Base-by-base conservation (phyloP, 2,329 filamentous ascomycete genomes). In the Calonectria fujianensis region DNA sequence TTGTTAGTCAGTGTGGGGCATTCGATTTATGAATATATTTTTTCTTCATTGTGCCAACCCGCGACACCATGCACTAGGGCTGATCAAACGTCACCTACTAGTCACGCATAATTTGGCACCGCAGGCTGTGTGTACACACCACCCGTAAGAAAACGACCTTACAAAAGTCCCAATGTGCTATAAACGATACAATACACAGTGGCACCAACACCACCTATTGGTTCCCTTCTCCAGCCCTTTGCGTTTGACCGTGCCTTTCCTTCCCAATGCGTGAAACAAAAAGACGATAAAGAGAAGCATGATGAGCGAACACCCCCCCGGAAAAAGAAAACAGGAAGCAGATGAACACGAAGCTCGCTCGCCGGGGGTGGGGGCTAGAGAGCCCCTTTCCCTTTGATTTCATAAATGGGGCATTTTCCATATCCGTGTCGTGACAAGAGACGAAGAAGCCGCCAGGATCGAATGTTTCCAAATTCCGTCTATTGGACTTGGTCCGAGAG, bases 151-250 rank as follows among this genome's bases (percentile, higher is more conserved):
- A 66, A n/a, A 13, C 41, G 48, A 68, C 69, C 69, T 74, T 39
- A 18, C 37, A 54, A 63, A 73, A 73, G 76, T 77, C 73, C 74
- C 73, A 76, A 74, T 50, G 75, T 77, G 74, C 74, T 72, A 70
- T 77, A 75, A 75, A 80, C 71, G 70, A 67, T 80, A 80, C 75
- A 80, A 75, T 80, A 77, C 73, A 80, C 54, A 76, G 73, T 72
- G 75, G 75, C 71, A 75, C 74, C 68, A 78, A 77, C 72, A 76
- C 79, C 75, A 75, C 71, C 74, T 59, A 73, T 70, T 70, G 73
- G 66, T 65, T 65, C 73, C 74, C 31, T 74, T 64, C 63, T 74
- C 66, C 72, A 54, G 52, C 71, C 68, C 39, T 37, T 63, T 63
- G 16, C 48, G 64, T 68, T 69, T 69, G 48, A 63, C 69, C 63